phyloP scores from a whole-genome alignment of 169 alveolate genomes.

The Plasmodium relictum region DNA sequence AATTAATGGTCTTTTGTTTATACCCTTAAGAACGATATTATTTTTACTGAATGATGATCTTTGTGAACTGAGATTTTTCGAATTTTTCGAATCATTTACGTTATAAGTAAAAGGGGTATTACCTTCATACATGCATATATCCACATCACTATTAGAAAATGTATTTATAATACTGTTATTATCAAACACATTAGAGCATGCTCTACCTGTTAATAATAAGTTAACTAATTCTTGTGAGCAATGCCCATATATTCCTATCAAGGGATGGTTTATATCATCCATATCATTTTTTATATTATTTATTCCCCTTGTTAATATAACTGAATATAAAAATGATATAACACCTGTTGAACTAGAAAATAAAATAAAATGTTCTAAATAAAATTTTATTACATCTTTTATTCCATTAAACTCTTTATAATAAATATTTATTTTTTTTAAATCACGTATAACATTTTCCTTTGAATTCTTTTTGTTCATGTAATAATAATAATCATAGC shows the following conservation, averaged over 20 bases:
- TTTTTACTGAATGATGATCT: slow-evolving; percentile 5
- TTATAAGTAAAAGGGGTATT: slow-evolving; percentile 10
- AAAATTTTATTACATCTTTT: slow-evolving; percentile 82
- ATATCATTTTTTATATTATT: slow-evolving; percentile 81
- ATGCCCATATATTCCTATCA: slow-evolving; percentile 87
- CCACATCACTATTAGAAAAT: slow-evolving; percentile 32
- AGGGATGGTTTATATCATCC: slow-evolving; percentile 85
- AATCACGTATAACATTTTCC: slow-evolving; percentile 44
- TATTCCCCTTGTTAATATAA: slow-evolving; percentile 85
- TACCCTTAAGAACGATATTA: slow-evolving; percentile 84
- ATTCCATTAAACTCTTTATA: slow-evolving; percentile 81
- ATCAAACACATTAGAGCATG: slow-evolving; percentile 89
- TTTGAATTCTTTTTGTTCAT: slow-evolving; percentile 30
- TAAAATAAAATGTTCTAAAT: slow-evolving; percentile 79
- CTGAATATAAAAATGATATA: slow-evolving; percentile 83
- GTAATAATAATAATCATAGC: slow-evolving; percentile 45
- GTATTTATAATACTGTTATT: slow-evolving; percentile 81
- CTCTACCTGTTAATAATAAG: slow-evolving; percentile 84
- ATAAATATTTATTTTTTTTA: slow-evolving; percentile 70
- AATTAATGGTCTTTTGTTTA: slow-evolving; percentile 78
- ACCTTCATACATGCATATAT: slow-evolving; percentile 35
- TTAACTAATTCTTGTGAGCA: slow-evolving; percentile 89
- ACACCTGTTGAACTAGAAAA: slow-evolving; percentile 84
- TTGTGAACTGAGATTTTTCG: not conserved
- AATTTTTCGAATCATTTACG: slow-evolving; percentile 1